Percentiles rank a stretch among this genome's conserved stretches.
phyloP scores from a whole-genome alignment of 1,284 basidiomycete genomes.

The Microbotryomycetes sp. region DNA sequence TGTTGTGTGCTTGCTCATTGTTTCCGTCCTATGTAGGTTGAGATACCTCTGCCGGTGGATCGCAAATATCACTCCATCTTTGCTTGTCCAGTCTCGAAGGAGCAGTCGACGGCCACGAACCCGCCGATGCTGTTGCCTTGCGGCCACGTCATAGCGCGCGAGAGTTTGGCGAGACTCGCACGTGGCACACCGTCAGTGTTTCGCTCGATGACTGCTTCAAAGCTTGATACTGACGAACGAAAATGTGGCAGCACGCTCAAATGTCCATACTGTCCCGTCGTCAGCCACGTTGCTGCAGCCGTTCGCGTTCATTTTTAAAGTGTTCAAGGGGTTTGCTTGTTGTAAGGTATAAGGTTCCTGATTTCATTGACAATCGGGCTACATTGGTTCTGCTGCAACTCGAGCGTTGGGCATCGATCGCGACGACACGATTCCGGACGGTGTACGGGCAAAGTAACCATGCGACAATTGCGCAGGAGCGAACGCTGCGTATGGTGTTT shows the following conservation, averaged over 20 bases:
- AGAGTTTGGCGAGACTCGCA: constrained; percentile 74
- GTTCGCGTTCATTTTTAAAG: constrained; percentile 63
- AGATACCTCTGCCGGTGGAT: constrained; percentile 70
- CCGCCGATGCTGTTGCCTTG: constrained; percentile 97
- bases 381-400: background rate
- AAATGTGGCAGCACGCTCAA: constrained; percentile 58
- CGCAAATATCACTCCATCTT: constrained; percentile 94
- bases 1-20: constrained; percentile 64
- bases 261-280: constrained; percentile 81
- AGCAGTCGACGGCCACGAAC: constrained; percentile 74
- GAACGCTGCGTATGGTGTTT: no score
- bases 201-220: background rate
- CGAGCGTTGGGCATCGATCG: no score
- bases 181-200: constrained; percentile 66
- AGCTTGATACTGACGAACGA: background rate
- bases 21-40: constrained; percentile 84
- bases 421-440: no score
- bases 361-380: no score
- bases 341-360: background rate
- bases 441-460: no score
- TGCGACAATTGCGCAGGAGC: no score
- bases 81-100: constrained; percentile 95
- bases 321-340: background rate
- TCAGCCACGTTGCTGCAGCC: constrained; percentile 55
- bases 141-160: constrained; percentile 87